Conservation (phyloP, 2,329 filamentous ascomycete species). For the Aspergillus fructus region DNA sequence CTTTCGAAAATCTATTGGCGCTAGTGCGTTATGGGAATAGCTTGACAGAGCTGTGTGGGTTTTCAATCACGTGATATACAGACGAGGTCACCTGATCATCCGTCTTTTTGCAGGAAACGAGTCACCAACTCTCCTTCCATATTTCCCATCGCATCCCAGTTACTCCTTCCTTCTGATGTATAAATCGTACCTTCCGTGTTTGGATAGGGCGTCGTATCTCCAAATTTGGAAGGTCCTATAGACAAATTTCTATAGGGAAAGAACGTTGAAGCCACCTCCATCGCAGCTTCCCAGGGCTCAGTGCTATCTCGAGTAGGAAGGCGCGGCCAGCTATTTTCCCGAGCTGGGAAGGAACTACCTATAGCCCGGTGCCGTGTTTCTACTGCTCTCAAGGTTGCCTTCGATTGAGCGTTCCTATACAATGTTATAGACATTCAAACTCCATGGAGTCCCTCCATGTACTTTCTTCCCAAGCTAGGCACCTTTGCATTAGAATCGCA, state of each 20-base stretch:
- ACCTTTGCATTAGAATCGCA: too few relatives aligned
- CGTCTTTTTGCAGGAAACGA: too few relatives aligned
- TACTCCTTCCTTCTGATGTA: too few relatives aligned
- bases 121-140: too few relatives aligned
- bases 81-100: background rate
- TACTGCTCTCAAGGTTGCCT: too few relatives aligned
- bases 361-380: too few relatives aligned
- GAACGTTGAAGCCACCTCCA: background rate
- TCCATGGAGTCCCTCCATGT: too few relatives aligned
- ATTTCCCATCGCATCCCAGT: too few relatives aligned
- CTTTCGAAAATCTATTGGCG: slow-evolving; percentile 40
- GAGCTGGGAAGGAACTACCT: background rate
- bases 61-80: slow-evolving; percentile 27
- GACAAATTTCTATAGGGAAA: background rate
- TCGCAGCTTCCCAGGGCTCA: background rate
- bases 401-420: too few relatives aligned
- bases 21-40: slow-evolving; percentile 31
- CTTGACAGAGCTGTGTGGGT: slow-evolving; percentile 18
- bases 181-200: background rate
- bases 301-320: background rate
- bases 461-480: too few relatives aligned
- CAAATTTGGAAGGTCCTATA: background rate
- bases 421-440: too few relatives aligned
- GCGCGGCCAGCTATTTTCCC: background rate
- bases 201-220: background rate